These are phyloP conservation scores for Oryza coarctata DNA, from an alignment of 176 grass and related monocot species.

Conservation along the genomic window DNA sequence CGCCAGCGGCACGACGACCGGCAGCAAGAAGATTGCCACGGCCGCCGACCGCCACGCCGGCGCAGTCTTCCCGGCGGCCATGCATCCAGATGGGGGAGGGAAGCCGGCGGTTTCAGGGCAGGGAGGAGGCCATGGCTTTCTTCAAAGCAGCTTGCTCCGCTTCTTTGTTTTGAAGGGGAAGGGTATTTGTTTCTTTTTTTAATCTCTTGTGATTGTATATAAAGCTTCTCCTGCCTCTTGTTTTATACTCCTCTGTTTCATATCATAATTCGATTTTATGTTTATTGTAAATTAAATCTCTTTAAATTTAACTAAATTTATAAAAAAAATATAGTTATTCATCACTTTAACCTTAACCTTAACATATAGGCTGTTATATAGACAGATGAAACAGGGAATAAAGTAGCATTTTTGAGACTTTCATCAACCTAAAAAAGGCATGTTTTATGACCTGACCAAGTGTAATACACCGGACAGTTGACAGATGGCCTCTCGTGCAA, in stretches of 20 bases:
- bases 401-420: neutral
- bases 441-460: neutral
- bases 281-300: too few species aligned
- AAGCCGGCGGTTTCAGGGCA: neutral
- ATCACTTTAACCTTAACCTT: too few species aligned
- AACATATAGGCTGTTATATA: too few species aligned
- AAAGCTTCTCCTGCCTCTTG: constrained; percentile 4
- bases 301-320: too few species aligned
- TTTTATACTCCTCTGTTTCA: neutral
- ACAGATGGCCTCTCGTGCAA: too few species aligned
- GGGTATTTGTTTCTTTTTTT: neutral
- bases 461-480: too few species aligned
- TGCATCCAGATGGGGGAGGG: neutral
- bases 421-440: neutral
- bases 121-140: constrained; percentile 9
- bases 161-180: neutral
- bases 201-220: neutral
- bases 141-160: neutral
- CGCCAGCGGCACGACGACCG: constrained; percentile 48
- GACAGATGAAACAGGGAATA: neutral
- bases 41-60: constrained; percentile 19
- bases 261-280: neutral
- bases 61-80: constrained; percentile 16
- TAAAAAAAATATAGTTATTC: too few species aligned
- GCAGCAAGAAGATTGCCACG: constrained; percentile 46